These are phyloP conservation scores for Neurospora sp. DNA, from an alignment of 495 filamentous ascomycete species.

Conservation along the genomic window DNA sequence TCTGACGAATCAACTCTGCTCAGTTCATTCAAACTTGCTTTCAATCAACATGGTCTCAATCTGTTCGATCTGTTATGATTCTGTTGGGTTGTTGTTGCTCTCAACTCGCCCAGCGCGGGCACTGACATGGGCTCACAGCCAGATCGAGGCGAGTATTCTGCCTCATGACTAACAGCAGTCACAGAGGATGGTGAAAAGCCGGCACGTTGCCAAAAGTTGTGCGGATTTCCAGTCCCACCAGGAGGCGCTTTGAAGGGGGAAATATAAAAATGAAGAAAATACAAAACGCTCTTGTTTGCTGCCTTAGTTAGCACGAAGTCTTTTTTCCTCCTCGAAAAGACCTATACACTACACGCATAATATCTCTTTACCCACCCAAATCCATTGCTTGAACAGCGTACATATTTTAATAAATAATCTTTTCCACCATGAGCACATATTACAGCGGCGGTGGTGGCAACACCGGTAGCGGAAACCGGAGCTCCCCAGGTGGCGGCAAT, in stretches of 20 bases:
- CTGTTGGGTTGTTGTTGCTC: not conserved
- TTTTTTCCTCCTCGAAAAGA: not conserved
- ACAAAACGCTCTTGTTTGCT: not conserved
- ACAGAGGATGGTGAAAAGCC: not conserved
- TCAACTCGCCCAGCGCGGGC: not conserved
- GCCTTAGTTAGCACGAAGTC: not conserved
- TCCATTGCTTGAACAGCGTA: no score
- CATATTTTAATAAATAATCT: no score
- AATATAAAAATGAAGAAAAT: not conserved
- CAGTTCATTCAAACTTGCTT: not conserved
- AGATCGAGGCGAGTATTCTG: not conserved
- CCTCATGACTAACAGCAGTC: not conserved
- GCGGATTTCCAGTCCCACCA: not conserved
- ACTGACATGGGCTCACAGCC: not conserved
- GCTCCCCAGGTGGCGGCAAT: not conserved
- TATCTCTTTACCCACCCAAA: no score
- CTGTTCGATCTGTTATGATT: not conserved
- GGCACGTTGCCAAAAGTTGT: not conserved
- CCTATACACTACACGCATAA: no score
- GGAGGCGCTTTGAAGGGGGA: not conserved
- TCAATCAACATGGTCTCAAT: not conserved
- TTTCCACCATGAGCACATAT: not conserved
- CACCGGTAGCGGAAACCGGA: not conserved
- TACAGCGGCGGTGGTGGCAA: not conserved
- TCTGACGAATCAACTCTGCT: not conserved